A percentile compares a stretch with the other conserved stretches of the same genome.
phyloP scores from a whole-genome alignment of 495 filamentous ascomycete genomes.

The Penicillium taxi region DNA sequence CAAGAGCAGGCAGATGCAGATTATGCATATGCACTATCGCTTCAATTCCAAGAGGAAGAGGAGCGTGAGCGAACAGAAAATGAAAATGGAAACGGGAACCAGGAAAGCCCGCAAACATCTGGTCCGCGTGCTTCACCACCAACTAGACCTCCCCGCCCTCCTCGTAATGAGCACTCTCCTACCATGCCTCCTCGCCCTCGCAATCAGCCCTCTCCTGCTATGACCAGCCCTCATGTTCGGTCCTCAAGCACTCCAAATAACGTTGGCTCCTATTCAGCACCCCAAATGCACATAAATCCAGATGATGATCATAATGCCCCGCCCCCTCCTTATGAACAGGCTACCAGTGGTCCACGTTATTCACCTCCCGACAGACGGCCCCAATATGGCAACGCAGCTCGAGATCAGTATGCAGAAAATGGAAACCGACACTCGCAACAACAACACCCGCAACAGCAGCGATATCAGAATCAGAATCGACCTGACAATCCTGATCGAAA shows the following conservation, averaged over 20 bases:
- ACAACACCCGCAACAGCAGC: slow-evolving; percentile 12
- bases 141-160: too few relatives aligned
- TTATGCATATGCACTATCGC: slow-evolving; percentile 40
- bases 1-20: slow-evolving; percentile 45
- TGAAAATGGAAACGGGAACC: neutral
- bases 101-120: slow-evolving; percentile 2
- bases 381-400: slow-evolving; percentile 4
- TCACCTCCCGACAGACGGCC: slow-evolving; percentile 54
- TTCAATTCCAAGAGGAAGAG: slow-evolving; percentile 41
- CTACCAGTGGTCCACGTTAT: slow-evolving; percentile 55
- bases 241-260: slow-evolving; percentile 20
- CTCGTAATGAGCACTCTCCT: slow-evolving; percentile 6
- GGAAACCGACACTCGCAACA: slow-evolving; percentile 10
- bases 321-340: slow-evolving; percentile 78
- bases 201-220: slow-evolving; percentile 6
- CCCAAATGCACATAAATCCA: slow-evolving; percentile 16
- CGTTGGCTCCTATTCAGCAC: slow-evolving; percentile 1
- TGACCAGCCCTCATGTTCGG: slow-evolving; percentile 15
- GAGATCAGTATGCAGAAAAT: slow-evolving; percentile 25
- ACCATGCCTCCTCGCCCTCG: slow-evolving; percentile 11
- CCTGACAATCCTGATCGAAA: slow-evolving; percentile 14
- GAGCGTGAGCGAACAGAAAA: slow-evolving; percentile 16
- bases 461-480: slow-evolving; percentile 8
- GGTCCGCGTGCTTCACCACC: slow-evolving; percentile 7
- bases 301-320: slow-evolving; percentile 48